Evolutionary conservation across 2,329 filamentous ascomycete species (phyloP).

Genomic region (Colletotrichum falcatum): DNA sequence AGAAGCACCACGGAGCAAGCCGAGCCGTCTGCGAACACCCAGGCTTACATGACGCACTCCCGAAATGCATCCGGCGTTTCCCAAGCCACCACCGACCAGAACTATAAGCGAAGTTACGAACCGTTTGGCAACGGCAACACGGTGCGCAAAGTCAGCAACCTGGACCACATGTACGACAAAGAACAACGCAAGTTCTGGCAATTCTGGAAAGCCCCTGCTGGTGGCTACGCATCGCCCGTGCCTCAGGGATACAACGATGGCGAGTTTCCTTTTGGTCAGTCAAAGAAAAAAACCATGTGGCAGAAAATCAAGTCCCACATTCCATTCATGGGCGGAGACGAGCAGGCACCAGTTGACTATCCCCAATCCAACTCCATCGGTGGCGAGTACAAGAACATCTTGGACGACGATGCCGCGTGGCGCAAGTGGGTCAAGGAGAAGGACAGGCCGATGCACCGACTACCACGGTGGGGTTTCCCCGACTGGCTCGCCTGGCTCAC

Average conservation of each 20-base stretch:
- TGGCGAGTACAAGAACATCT: slow-evolving; percentile 58
- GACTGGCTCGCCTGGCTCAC: slow-evolving; percentile 81
- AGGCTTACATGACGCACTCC: slow-evolving; percentile 51
- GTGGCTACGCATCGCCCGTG: slow-evolving; percentile 71
- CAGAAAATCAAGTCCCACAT: slow-evolving; percentile 62
- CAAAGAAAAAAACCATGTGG: slow-evolving; percentile 61
- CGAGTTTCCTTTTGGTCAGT: slow-evolving; percentile 55
- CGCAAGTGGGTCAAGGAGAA: slow-evolving; percentile 83
- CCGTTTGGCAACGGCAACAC: slow-evolving; percentile 59
- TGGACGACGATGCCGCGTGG: slow-evolving; percentile 77
- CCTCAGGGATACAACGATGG: slow-evolving; percentile 66
- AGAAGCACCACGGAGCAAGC: slow-evolving; percentile 19
- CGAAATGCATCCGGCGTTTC: slow-evolving; percentile 54
- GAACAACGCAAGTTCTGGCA: slow-evolving; percentile 67
- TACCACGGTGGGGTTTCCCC: slow-evolving; percentile 70
- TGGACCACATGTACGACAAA: slow-evolving; percentile 62
- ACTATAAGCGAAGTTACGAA: slow-evolving; percentile 48
- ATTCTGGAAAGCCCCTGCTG: slow-evolving; percentile 73
- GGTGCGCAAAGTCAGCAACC: slow-evolving; percentile 61
- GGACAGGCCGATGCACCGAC: slow-evolving; percentile 85
- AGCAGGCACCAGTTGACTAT: slow-evolving; percentile 65
- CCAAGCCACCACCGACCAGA: slow-evolving; percentile 52
- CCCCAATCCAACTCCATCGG: slow-evolving; percentile 72
- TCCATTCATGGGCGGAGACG: slow-evolving; percentile 60
- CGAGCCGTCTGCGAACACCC: slow-evolving; percentile 46